Conservation (phyloP, 306 rosid species). For the Lathyrus sativus region DNA sequence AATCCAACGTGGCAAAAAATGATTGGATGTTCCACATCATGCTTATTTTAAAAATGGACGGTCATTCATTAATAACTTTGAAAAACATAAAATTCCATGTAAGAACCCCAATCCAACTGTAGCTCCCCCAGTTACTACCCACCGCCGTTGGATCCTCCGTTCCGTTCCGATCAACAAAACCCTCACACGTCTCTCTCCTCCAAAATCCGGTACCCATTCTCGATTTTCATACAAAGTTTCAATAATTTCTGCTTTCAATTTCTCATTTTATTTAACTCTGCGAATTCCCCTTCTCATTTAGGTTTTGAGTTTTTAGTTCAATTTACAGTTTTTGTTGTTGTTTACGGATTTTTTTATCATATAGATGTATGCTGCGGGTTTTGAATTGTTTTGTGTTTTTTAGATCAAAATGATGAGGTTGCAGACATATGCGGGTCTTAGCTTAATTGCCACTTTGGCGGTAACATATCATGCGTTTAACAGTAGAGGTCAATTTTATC, state of each 20-base stretch:
- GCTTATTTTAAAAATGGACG: background rate
- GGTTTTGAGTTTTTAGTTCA: slow-evolving; percentile 32
- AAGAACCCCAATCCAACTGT: slow-evolving; percentile 2
- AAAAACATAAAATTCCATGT: background rate
- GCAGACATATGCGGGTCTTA: slow-evolving; percentile 86
- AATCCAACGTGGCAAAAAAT: background rate
- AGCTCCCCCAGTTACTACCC: slow-evolving; percentile 19
- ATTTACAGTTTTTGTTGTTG: slow-evolving; percentile 9
- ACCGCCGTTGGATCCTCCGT: slow-evolving; percentile 1
- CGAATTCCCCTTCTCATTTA: background rate
- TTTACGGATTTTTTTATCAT: background rate
- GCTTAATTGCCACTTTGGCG: slow-evolving; percentile 81
- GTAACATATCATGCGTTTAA: slow-evolving; percentile 92
- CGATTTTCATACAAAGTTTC: background rate
- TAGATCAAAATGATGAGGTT: slow-evolving; percentile 72
- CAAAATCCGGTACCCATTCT: slow-evolving; percentile 17
- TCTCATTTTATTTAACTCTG: background rate
- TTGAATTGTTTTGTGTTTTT: slow-evolving; percentile 3
- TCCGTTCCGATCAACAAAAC: background rate
- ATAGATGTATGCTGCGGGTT: slow-evolving; percentile 4
- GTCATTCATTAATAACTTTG: background rate
- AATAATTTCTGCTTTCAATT: background rate
- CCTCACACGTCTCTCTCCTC: background rate
- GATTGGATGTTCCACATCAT: slow-evolving; percentile 50
- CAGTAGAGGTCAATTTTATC: slow-evolving; percentile 97